phyloP scores from a whole-genome alignment of 345 rosid genomes.

The Raphanus raphanistrum region DNA sequence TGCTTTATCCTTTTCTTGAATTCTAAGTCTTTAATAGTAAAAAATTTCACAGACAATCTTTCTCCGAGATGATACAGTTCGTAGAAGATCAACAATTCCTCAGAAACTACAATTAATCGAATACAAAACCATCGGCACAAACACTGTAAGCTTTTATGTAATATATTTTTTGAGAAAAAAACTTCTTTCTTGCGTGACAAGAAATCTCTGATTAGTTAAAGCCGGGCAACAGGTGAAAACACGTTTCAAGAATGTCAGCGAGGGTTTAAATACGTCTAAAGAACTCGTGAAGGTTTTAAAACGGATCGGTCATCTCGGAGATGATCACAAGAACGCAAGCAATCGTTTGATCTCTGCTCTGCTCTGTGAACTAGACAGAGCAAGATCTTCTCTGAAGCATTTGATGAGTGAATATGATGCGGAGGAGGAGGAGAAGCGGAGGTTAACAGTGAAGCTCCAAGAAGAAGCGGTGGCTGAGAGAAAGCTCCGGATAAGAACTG shows the following conservation, averaged over 20 bases:
- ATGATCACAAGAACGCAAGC: slow-evolving; percentile 50
- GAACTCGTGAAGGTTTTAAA: slow-evolving; percentile 75
- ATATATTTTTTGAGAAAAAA: background rate
- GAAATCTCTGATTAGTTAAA: slow-evolving; percentile 4
- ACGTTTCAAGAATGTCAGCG: slow-evolving; percentile 59
- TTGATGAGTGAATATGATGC: slow-evolving; percentile 50
- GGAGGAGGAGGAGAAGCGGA: slow-evolving; percentile 57
- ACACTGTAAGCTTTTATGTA: slow-evolving; percentile 22
- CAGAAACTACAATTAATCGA: slow-evolving; percentile 17
- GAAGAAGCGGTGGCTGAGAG: slow-evolving; percentile 77
- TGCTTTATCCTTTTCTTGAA: background rate
- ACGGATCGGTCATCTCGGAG: slow-evolving; percentile 56
- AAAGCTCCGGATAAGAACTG: slow-evolving; percentile 63
- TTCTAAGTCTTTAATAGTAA: background rate
- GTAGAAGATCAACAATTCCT: slow-evolving; percentile 7
- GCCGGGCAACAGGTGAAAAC: slow-evolving; percentile 53
- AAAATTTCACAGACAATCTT: background rate
- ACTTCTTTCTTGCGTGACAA: slow-evolving; percentile 6
- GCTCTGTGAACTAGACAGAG: slow-evolving; percentile 59
- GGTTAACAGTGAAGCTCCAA: slow-evolving; percentile 56
- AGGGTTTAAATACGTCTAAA: slow-evolving; percentile 66
- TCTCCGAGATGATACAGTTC: slow-evolving; percentile 5
- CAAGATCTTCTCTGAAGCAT: slow-evolving; percentile 53
- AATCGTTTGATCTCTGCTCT: slow-evolving; percentile 67
- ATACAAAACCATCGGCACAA: slow-evolving; percentile 17